phyloP scores from a whole-genome alignment of 306 rosid species.

The Prunus davidiana region DNA sequence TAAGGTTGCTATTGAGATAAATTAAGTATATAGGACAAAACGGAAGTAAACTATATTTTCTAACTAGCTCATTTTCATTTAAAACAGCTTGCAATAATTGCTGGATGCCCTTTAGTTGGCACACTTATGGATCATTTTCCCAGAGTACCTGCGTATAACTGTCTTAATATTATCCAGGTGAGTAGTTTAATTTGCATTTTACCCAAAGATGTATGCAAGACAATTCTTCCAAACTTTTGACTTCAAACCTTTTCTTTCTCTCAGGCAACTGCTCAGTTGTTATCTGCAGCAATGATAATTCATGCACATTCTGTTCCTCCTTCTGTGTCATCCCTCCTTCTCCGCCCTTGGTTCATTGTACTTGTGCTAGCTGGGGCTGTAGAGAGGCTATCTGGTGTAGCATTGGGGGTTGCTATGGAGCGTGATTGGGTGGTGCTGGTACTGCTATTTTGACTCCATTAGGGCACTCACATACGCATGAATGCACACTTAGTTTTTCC shows the following conservation, averaged over 20 bases:
- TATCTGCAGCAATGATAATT: slow-evolving; percentile 78
- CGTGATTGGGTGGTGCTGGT: slow-evolving; percentile 99
- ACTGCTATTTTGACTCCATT: slow-evolving; percentile 35
- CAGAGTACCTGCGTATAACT: slow-evolving; percentile 64
- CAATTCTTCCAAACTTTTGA: not conserved
- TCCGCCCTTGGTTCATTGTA: slow-evolving; percentile 76
- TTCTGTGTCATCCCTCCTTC: slow-evolving; percentile 59
- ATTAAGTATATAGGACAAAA: not conserved
- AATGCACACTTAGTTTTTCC: not conserved
- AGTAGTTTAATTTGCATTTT: slow-evolving; percentile 22
- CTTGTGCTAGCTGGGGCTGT: slow-evolving; percentile 81
- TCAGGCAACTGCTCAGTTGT: slow-evolving; percentile 87
- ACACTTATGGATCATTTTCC: slow-evolving; percentile 82
- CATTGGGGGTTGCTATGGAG: slow-evolving; percentile 90
- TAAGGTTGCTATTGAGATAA: slow-evolving; percentile 48
- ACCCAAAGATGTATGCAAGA: slow-evolving; percentile 3
- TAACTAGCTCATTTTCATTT: slow-evolving; percentile 19
- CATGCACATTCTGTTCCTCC: slow-evolving; percentile 61
- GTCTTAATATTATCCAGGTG: slow-evolving; percentile 77
- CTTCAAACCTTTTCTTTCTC: slow-evolving; percentile 13
- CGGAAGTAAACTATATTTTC: slow-evolving; percentile 13
- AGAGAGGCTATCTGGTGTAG: slow-evolving; percentile 80
- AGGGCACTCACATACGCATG: not conserved
- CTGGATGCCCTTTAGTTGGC: slow-evolving; percentile 90
- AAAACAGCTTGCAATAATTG: slow-evolving; percentile 55